Evolutionary conservation across 768 basidiomycete genomes (phyloP).

Genomic region (Collybia sp.): DNA sequence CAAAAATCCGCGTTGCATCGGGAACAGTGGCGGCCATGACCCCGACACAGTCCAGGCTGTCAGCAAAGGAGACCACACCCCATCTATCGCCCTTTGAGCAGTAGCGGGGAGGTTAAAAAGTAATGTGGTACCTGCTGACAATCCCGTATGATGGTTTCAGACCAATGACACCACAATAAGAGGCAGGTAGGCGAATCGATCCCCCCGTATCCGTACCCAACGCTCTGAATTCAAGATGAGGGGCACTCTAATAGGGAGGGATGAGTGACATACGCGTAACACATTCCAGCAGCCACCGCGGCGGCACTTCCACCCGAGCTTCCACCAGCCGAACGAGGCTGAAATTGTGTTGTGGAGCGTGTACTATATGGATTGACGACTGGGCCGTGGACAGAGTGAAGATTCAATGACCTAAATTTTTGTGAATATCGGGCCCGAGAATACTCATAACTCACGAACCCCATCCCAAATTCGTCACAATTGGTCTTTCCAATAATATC

Average conservation of each 20-base stretch:
- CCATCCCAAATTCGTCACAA: slow-evolving; percentile 99
- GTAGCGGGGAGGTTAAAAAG: slow-evolving; percentile 9
- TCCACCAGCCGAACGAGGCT: slow-evolving; percentile 75
- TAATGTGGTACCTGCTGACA: slow-evolving; percentile 59
- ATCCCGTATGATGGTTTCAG: slow-evolving; percentile 95
- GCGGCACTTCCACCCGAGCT: slow-evolving; percentile 96
- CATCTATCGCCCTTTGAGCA: slow-evolving; percentile 40
- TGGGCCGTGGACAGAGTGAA: slow-evolving; percentile 68
- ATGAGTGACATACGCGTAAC: slow-evolving; percentile 62
- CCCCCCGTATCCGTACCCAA: slow-evolving; percentile 95
- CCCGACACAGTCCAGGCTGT: slow-evolving; percentile 93
- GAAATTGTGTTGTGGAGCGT: slow-evolving; percentile 16
- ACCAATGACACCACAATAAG: slow-evolving; percentile 90
- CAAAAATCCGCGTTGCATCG: slow-evolving; percentile 51
- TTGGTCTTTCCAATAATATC: slow-evolving; percentile 85
- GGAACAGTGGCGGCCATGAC: slow-evolving; percentile 58
- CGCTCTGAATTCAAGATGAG: slow-evolving; percentile 45
- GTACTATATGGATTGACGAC: slow-evolving; percentile 69
- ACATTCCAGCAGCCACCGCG: slow-evolving; percentile 82
- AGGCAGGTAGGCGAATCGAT: slow-evolving; percentile 87
- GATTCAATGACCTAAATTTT: slow-evolving; percentile 64
- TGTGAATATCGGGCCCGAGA: background rate
- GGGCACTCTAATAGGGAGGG: background rate
- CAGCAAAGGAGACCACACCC: slow-evolving; percentile 92
- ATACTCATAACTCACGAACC: slow-evolving; percentile 40